Percentiles rank a stretch among this genome's conserved stretches.
These are phyloP conservation scores for Beauveria medogensis DNA, from an alignment of 2,329 filamentous ascomycete species.

Conservation along the genomic window DNA sequence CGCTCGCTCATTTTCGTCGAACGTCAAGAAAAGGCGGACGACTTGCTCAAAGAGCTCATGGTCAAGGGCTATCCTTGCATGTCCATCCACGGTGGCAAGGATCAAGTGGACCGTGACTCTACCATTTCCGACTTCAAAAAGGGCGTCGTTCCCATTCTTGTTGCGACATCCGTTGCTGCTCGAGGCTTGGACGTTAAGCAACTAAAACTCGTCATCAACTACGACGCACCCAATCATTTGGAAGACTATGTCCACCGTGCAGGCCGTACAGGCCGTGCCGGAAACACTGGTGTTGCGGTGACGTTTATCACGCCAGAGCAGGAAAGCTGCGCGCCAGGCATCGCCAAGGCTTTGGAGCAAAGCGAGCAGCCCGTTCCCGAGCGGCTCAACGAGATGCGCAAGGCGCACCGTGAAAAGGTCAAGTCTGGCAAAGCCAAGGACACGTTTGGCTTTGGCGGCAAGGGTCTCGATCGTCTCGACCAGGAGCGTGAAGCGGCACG, in stretches of 20 bases:
- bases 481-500: constrained; percentile 83
- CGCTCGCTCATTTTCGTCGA: constrained; percentile 88
- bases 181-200: constrained; percentile 94
- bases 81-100: constrained; percentile 89
- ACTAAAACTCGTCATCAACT: constrained; percentile 92
- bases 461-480: constrained; percentile 85
- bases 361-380: constrained; percentile 80
- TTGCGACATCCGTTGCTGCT: constrained; percentile 92
- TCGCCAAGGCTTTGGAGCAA: constrained; percentile 86
- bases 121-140: constrained; percentile 91
- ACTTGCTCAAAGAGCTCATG: constrained; percentile 68
- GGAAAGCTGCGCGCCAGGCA: constrained; percentile 80
- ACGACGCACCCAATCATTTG: constrained; percentile 84
- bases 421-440: constrained; percentile 88
- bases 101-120: constrained; percentile 86
- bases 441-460: constrained; percentile 85
- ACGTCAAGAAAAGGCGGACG: constrained; percentile 82
- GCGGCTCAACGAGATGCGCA: constrained; percentile 54
- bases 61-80: constrained; percentile 83
- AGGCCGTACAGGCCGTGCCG: constrained; percentile 87
- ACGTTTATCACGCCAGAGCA: constrained; percentile 91
- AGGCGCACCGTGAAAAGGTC: constrained; percentile 78
- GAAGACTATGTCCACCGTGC: constrained; percentile 96
- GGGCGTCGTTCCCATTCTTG: constrained; percentile 79
- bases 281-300: constrained; percentile 88